Evolutionary conservation across 192 early-diverging fungal genomes (phyloP), one percentile per base, ranked within the genome.

Genomic region (Backusella tarrabulga): DNA sequence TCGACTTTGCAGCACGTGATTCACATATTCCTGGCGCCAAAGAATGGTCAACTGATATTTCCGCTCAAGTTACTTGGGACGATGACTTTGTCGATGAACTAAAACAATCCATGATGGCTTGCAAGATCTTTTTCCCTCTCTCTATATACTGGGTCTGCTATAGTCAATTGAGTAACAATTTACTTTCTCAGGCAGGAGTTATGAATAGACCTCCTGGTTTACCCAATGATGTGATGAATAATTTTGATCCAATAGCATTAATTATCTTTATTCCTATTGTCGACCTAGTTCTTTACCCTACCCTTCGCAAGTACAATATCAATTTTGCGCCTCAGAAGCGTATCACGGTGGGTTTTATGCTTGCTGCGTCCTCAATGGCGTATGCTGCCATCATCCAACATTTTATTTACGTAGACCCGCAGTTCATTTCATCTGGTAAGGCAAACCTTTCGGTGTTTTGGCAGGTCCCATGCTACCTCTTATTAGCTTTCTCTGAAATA

Each of bases 91-190:
- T 91, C 19, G 87, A 90, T 41, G 90, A 91, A 76, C 83, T 91
- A 74, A 80, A 84, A 42, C 79, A 81, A 34, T 80, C 87, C 7
- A 67, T 88, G 36, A 85, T 85, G 71, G 85, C 90, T 34, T 91
- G 88, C 86, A 89, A 89, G 74, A 86, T 91, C 41, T 90, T 91
- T 77, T 35, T 87, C 7, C 86, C 83, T 69, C 86, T 85, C 56
- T 86, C 90, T 4, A 77, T 91, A 36, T 91, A 87, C 76, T 91
- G 90, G 90, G 86, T 91, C 29, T 86, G 87, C 81, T 91, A 91
- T 75, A 84, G 78, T n/a, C 85, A 91, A 40, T 85, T 91, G 41
- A 85, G 82, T 34, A 91, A 89, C 81, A 91, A 91, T 73, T 72
- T 91, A 70, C 71, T 90, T 12, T 90, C 88, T 74, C 90, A 91